A percentile compares a stretch with the other conserved stretches of the same genome.
These are phyloP conservation scores for Globisporangium spinosum DNA, from an alignment of 352 stramenopile genomes.

Conservation along the genomic window DNA sequence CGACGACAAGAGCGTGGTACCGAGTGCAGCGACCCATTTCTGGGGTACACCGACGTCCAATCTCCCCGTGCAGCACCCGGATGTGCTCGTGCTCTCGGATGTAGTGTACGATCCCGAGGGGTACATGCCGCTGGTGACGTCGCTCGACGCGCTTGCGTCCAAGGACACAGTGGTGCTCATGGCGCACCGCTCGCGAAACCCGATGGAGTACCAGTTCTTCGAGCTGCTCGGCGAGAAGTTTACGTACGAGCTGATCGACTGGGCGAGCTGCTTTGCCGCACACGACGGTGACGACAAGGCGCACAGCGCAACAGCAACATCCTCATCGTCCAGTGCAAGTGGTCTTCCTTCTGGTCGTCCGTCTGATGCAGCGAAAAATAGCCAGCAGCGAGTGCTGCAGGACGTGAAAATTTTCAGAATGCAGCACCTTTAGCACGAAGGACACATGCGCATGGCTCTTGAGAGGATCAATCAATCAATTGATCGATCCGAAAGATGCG, in stretches of 20 bases:
- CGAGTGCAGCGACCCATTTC: conserved; percentile 37
- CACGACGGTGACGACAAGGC: neutral
- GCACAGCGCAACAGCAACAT: neutral
- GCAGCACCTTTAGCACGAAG: conserved; percentile 15
- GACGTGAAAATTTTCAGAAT: conserved; percentile 77
- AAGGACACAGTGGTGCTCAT: conserved; percentile 57
- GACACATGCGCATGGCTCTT: neutral
- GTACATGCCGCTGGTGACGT: conserved; percentile 61
- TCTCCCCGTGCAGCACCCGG: conserved; percentile 33
- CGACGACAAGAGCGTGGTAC: conserved; percentile 5
- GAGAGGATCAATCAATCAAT: neutral
- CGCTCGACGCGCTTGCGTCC: conserved; percentile 39
- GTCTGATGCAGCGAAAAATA: neutral
- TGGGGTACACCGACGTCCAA: conserved; percentile 48
- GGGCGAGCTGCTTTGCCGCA: conserved; percentile 18
- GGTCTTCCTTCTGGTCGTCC: neutral
- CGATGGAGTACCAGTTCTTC: conserved; percentile 83
- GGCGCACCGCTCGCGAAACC: conserved; percentile 73
- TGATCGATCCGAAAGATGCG: neutral
- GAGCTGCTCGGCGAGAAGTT: conserved; percentile 46
- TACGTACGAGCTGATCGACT: conserved; percentile 45
- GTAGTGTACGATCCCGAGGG: conserved; percentile 80
- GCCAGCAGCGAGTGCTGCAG: conserved; percentile 36
- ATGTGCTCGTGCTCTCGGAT: conserved; percentile 74
- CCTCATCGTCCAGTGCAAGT: neutral